Conservation (phyloP, 306 rosid species). For the Hippophae gyantsensis region DNA sequence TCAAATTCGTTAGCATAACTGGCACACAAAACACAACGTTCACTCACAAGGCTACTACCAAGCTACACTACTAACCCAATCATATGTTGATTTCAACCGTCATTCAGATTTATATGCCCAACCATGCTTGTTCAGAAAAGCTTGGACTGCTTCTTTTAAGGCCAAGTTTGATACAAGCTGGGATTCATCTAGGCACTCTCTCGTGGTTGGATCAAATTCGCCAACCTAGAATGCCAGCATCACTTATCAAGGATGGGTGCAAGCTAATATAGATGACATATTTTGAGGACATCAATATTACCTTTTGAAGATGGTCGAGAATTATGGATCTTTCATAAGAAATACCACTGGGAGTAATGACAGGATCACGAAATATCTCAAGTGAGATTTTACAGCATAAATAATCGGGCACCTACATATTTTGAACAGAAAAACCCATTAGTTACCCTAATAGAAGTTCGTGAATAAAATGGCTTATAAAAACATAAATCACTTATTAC, state of each 20-base stretch:
- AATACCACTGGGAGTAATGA: constrained; percentile 81
- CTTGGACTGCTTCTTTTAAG: constrained; percentile 75
- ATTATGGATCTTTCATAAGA: constrained; percentile 88
- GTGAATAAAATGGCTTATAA: not conserved
- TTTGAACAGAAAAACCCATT: not conserved
- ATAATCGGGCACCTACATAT: constrained; percentile 70
- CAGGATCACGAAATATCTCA: constrained; percentile 88
- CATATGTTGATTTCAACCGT: constrained; percentile 5
- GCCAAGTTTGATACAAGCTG: constrained; percentile 66
- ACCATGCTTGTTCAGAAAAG: constrained; percentile 64
- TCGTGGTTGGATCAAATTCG: constrained; percentile 65
- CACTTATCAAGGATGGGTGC: constrained; percentile 7
- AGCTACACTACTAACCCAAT: too few relatives aligned
- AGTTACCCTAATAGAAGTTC: constrained; percentile 1
- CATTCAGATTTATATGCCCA: constrained; percentile 76
- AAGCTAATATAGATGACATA: not conserved
- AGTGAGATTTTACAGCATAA: constrained; percentile 84
- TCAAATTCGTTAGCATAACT: too few relatives aligned
- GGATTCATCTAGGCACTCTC: constrained; percentile 49
- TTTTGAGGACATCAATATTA: constrained; percentile 19
- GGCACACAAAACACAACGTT: too few relatives aligned
- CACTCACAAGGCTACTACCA: too few relatives aligned
- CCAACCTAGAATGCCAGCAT: constrained; percentile 49
- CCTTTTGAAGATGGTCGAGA: constrained; percentile 77
- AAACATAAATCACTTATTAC: constrained; percentile 25